Conservation (phyloP, 1,139 yeast species). For the Scheffersomyces lignicola region DNA sequence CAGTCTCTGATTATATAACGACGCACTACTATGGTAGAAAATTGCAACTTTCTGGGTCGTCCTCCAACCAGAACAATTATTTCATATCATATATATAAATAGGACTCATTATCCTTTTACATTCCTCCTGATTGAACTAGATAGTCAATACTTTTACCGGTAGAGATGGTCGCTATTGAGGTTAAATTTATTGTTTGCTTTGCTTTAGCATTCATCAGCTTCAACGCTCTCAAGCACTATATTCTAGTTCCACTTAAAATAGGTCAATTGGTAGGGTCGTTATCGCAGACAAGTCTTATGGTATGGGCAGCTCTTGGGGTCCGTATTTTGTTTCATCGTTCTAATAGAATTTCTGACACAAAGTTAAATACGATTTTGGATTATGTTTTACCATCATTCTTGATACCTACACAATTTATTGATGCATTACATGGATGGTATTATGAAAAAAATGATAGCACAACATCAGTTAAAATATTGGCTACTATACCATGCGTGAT, state of each 20-base stretch:
- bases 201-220: neutral
- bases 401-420: neutral
- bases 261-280: slow-evolving; percentile 1
- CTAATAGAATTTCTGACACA: neutral
- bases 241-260: neutral
- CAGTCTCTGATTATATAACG: no score
- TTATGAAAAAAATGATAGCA: neutral
- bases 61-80: no score
- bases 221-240: neutral
- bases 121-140: no score
- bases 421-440: slow-evolving; percentile 3
- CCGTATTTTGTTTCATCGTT: slow-evolving; percentile 1
- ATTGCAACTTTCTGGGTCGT: no score
- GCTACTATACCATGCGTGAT: neutral
- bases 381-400: slow-evolving; percentile 1
- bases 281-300: neutral
- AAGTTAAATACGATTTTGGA: neutral
- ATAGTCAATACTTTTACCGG: no score
- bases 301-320: slow-evolving; percentile 2
- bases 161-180: slow-evolving; percentile 1
- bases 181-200: slow-evolving; percentile 1
- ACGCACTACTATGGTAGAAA: no score
- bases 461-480: neutral
- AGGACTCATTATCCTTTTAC: no score
- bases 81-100: no score